phyloP scores from a whole-genome alignment of 164 flowering plant genomes.

The Aristolochia fimbriata region DNA sequence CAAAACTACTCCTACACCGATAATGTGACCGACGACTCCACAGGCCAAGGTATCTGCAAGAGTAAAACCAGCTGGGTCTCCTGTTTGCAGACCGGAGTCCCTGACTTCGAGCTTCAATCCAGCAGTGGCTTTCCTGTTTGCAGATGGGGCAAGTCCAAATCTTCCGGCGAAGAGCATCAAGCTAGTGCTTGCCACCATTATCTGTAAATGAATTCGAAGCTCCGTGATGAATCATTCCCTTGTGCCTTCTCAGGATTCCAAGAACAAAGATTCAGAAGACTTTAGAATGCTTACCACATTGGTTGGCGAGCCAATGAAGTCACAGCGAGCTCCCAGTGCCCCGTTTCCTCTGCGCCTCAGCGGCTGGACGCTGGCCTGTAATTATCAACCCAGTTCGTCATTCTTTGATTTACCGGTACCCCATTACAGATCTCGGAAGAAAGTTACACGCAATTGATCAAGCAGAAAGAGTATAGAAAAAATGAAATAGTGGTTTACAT shows the following conservation, averaged over 20 bases:
- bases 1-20: conserved; percentile 91
- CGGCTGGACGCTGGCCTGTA: conserved; percentile 37
- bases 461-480: no score
- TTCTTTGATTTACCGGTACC: neutral
- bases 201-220: conserved; percentile 27
- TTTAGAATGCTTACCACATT: conserved; percentile 51
- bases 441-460: no score
- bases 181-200: conserved; percentile 73
- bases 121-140: conserved; percentile 91
- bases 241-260: neutral
- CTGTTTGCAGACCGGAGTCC: conserved; percentile 91
- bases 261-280: neutral
- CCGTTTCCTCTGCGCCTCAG: conserved; percentile 47
- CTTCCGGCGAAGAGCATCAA: conserved; percentile 96
- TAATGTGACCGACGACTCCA: conserved; percentile 79
- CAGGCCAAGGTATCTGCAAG: conserved; percentile 92
- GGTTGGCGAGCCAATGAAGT: conserved; percentile 75
- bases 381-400: neutral
- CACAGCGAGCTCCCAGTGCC: conserved; percentile 71
- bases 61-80: conserved; percentile 98
- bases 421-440: no score
- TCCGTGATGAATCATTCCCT: neutral
- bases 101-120: conserved; percentile 77
- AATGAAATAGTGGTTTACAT: no score
- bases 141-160: conserved; percentile 92